Conservation (phyloP, 2,329 filamentous ascomycete genomes). For the Phoma sp. region DNA sequence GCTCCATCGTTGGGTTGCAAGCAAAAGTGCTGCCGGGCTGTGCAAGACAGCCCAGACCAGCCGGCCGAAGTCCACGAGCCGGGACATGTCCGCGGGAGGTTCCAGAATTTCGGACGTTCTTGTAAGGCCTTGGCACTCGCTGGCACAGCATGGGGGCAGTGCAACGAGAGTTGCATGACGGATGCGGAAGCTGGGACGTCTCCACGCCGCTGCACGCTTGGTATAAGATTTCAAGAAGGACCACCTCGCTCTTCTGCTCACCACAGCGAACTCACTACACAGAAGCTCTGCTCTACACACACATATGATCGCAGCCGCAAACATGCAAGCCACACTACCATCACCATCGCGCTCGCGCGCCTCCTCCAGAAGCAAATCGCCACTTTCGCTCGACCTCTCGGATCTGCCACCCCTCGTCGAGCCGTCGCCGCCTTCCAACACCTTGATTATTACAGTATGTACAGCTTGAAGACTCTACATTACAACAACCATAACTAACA, state of each 20-base stretch:
- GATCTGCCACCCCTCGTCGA: conserved; percentile 72
- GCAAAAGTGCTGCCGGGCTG: conserved; percentile 10
- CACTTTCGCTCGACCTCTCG: conserved; percentile 76
- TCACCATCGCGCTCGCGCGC: conserved; percentile 46
- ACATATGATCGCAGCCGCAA: conserved; percentile 28
- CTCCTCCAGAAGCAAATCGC: conserved; percentile 50
- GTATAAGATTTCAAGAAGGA: conserved; percentile 33
- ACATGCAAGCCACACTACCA: conserved; percentile 41
- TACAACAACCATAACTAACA: conserved; percentile 23
- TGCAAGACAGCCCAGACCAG: conserved; percentile 16
- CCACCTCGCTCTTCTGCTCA: conserved; percentile 21
- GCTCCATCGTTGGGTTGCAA: conserved; percentile 1
- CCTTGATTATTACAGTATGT: conserved; percentile 75
- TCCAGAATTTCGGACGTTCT: conserved; percentile 10
- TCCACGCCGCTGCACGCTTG: conserved; percentile 6
- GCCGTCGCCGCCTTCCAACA: conserved; percentile 82
- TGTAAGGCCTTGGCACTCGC: conserved; percentile 24
- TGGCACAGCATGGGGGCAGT: conserved; percentile 22
- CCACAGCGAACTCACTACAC: conserved; percentile 18
- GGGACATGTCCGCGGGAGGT: no score
- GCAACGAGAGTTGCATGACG: conserved; percentile 13
- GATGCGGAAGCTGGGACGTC: conserved; percentile 32
- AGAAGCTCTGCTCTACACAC: conserved; percentile 11
- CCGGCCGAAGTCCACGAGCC: conserved; percentile 6
- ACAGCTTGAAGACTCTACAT: background rate